Evolutionary conservation across 2,329 filamentous ascomycete species (phyloP), one percentile per base, ranked within the genome.

Genomic region (Neoascochyta sp.): DNA sequence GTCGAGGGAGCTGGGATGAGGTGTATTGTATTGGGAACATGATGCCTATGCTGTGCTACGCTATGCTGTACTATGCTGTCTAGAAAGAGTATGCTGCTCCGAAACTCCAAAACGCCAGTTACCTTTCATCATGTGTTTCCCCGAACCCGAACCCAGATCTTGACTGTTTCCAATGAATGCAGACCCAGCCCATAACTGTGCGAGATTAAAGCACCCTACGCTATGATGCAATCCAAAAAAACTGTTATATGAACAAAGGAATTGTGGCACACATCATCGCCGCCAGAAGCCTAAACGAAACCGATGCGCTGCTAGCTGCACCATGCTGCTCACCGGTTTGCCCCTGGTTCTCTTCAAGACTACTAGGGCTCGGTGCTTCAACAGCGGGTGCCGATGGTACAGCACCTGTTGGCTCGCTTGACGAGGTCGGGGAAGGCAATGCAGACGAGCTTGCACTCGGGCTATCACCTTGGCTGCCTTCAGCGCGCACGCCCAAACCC

Each of bases 401-500:
- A 15, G 25, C 22, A 9, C 26, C 27, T 3, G 22, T 9, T 3
- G 23, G 15, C 4, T 4, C 20, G 10, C 14, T 30, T 8, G 35
- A 9, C n/a, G 20, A 12, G 5, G 16, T 26, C 13, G 19, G 18
- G 10, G 26, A 23, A 9, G 25, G 10, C 9, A 28, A 33, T 7
- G 22, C 9, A 7, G 37, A 35, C 24, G 41, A 32, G 22, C 24
- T 27, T 14, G 19, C 16, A 9, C 31, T 27, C 11, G 22, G n/a
- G 16, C 36, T 38, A 21, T 31, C 14, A 16, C 24, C 27, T 21
- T 22, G 9, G 23, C 31, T 11, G 4, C 7, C 27, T 5, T 22
- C 39, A n/a, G 31, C 29, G 43, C 55, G 54, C 9, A 52, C 46
- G 0, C 61, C 62, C 22, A 66, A 53, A 4, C 81, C 83, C 43